Conservation (phyloP, 2,329 filamentous ascomycete species). For the Aspergillus sp. region DNA sequence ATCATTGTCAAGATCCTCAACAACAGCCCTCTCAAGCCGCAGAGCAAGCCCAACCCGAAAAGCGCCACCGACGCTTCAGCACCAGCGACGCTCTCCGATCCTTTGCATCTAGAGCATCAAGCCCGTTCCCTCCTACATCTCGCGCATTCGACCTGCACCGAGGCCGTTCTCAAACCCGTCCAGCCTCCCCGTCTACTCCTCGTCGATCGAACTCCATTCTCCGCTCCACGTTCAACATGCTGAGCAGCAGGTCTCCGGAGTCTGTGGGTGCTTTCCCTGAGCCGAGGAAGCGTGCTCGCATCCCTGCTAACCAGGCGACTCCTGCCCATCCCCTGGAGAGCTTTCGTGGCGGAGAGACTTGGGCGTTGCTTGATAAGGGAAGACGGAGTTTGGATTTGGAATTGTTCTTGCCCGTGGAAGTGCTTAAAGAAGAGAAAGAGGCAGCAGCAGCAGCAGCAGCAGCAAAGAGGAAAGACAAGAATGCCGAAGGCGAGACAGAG, state of each 20-base stretch:
- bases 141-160: conserved; percentile 8
- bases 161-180: conserved; percentile 12
- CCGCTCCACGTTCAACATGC: conserved; percentile 11
- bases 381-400: conserved; percentile 33
- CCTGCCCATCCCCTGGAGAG: conserved; percentile 21
- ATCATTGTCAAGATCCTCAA: background rate
- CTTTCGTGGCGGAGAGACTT: conserved; percentile 32
- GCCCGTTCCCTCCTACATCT: background rate
- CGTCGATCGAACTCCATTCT: conserved; percentile 15
- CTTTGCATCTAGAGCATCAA: background rate
- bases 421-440: background rate
- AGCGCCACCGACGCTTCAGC: conserved; percentile 24
- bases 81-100: conserved; percentile 23
- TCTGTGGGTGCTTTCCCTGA: background rate
- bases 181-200: conserved; percentile 7
- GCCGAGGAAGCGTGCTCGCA: background rate
- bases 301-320: conserved; percentile 19
- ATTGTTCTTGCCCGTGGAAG: conserved; percentile 24
- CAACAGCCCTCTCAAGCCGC: background rate
- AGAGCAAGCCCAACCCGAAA: background rate
- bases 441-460: background rate
- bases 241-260: conserved; percentile 1
- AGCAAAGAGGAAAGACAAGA: too few species aligned
- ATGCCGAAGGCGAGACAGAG: too few species aligned
- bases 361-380: conserved; percentile 28